Conservation (phyloP, 768 basidiomycete genomes). For the Kwoniella botswanensis region DNA sequence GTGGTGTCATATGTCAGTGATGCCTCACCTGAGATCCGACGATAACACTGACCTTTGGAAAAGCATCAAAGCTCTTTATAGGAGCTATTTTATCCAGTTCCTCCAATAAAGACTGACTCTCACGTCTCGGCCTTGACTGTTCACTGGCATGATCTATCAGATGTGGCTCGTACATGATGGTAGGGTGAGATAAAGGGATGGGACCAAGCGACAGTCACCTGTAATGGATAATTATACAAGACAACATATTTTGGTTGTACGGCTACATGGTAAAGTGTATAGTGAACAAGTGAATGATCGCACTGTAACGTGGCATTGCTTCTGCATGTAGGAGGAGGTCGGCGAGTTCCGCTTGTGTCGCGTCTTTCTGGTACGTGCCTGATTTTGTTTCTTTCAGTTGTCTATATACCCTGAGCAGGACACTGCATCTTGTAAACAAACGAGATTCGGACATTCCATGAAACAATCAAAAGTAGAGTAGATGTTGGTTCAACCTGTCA, state of each 20-base stretch:
- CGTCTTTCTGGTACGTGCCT: not conserved
- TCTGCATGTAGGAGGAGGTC: not conserved
- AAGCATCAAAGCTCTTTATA: conserved; percentile 57
- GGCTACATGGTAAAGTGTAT: no score
- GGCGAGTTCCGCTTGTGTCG: no score
- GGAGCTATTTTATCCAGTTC: conserved; percentile 57
- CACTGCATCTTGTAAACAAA: not conserved
- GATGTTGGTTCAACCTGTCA: conserved; percentile 7
- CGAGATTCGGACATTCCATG: conserved; percentile 1
- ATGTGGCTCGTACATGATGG: conserved; percentile 55
- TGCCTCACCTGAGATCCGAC: no score
- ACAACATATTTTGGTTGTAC: no score
- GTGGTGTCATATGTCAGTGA: not conserved
- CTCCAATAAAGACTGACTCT: conserved; percentile 44
- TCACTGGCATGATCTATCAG: conserved; percentile 38
- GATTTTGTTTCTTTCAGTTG: not conserved
- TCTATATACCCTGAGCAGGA: no score
- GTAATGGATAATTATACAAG: no score
- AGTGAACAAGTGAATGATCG: not conserved
- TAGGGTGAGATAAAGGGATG: not conserved
- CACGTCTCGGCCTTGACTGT: conserved; percentile 24
- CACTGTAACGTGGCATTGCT: not conserved
- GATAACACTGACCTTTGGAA: conserved; percentile 51
- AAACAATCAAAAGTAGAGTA: not conserved
- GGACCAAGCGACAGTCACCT: no score